Conservation (phyloP, 768 basidiomycete species). For the Hypholoma fasciculare region DNA sequence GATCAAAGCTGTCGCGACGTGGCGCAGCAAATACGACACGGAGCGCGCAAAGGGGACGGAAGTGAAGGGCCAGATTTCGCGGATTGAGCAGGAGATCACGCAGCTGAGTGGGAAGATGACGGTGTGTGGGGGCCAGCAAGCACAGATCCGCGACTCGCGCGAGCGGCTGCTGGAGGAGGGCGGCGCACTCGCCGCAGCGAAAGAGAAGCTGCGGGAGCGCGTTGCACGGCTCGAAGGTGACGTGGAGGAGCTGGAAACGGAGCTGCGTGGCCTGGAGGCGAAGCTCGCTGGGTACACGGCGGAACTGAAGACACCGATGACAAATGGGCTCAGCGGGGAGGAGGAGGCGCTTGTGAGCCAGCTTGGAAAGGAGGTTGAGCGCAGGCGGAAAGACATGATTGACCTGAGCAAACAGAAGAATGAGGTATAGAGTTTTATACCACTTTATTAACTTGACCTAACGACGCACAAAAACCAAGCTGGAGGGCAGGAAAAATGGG, state of each 20-base stretch:
- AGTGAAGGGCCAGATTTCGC: constrained; percentile 67
- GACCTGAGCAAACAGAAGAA: constrained; percentile 68
- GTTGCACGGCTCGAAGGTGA: constrained; percentile 66
- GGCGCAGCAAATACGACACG: constrained; percentile 70
- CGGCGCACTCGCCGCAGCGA: constrained; percentile 58
- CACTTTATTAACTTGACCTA: not conserved
- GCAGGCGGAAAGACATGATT: constrained; percentile 66
- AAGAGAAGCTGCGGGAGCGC: constrained; percentile 64
- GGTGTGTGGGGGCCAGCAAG: constrained; percentile 66
- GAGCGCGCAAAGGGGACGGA: constrained; percentile 68
- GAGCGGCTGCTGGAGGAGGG: constrained; percentile 69
- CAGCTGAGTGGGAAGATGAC: constrained; percentile 71
- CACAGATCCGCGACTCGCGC: constrained; percentile 65
- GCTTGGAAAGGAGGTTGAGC: constrained; percentile 77
- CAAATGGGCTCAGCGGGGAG: constrained; percentile 67
- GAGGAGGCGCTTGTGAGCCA: constrained; percentile 68
- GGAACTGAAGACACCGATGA: constrained; percentile 77
- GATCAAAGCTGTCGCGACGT: constrained; percentile 72
- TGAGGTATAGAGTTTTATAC: constrained; percentile 50
- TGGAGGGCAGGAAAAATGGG: constrained; percentile 74
- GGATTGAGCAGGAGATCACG: constrained; percentile 87
- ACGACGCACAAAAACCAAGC: constrained; percentile 33
- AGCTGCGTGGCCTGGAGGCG: constrained; percentile 59
- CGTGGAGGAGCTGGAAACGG: constrained; percentile 70
- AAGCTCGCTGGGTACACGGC: constrained; percentile 63